Evolutionary conservation across 192 early-diverging fungal genomes (phyloP), one percentile per base, ranked within the genome.

Genomic region (Backusella mclennaniae): DNA sequence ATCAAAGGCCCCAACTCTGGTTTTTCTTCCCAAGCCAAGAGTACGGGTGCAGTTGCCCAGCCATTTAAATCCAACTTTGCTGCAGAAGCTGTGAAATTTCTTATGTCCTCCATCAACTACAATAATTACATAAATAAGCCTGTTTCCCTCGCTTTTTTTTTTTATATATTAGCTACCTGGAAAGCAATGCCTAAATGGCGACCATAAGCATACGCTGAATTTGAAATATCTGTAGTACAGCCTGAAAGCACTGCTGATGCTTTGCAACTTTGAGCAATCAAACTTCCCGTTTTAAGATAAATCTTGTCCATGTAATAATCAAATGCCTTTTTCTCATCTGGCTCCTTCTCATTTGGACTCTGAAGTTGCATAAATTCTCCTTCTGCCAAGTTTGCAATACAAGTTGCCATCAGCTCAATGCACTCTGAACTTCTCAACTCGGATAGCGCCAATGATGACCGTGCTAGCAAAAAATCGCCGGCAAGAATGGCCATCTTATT

Each of bases 281-380:
- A 84, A 77, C 92, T 92, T 31, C 94, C 97, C 0, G 97, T 98
- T 84, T 99, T 99, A 83, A 99, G 86, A 74, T 97, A 99, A 1
- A 93, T 96, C 83, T 97, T 99, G 66, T 97, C 89, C 86, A 99
- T 85, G 76, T 99, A 99, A 85, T 98, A 96, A 44, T 93, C 89
- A 78, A 99, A 96, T 3, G 91, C 86, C 7, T 83, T 83, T 80
- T 80, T 84, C 35, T 63, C 39, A 17, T 67, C 39, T n/a, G 75
- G 73, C 9, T 72, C 82, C 19, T 86, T 83, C 59, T 86, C 78
- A 9, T 84, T 78, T 35, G 90, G 82, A 77, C 95, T 95, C 66
- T 93, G 87, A 12, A 99, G 86, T 84, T 99, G 97, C 95, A 97
- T 97, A 74, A 99, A 97, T 85, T 99, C 97, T 29, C 97, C 97